A percentile compares a stretch with the other conserved stretches of the same genome.
These are phyloP conservation scores for Saccharum spontaneum DNA, from an alignment of 176 grass and related monocot genomes.

Conservation along the genomic window DNA sequence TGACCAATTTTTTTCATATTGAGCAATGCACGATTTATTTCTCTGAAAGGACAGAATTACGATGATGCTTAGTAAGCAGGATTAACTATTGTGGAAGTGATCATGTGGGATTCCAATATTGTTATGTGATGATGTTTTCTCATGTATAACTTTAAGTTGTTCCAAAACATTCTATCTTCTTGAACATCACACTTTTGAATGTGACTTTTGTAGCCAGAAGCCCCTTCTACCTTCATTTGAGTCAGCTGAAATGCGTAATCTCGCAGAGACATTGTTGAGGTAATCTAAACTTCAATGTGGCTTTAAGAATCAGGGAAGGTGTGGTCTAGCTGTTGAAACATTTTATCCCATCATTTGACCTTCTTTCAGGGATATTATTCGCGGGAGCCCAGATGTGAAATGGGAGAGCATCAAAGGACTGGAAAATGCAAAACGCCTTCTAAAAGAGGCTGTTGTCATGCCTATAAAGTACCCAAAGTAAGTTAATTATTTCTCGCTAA, in stretches of 20 bases:
- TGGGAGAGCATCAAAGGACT: slow-evolving; percentile 99
- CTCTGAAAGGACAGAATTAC: neutral
- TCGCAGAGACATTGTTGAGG: slow-evolving; percentile 84
- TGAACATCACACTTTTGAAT: slow-evolving; percentile 12
- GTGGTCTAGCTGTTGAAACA: neutral
- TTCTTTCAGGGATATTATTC: slow-evolving; percentile 76
- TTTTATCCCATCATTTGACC: neutral
- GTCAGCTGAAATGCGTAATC: slow-evolving; percentile 81
- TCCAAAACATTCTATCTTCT: neutral
- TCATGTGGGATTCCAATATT: neutral
- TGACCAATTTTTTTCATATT: neutral
- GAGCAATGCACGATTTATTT: neutral
- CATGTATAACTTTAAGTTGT: neutral
- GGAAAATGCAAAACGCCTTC: slow-evolving; percentile 82
- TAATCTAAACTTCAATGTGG: slow-evolving; percentile 26
- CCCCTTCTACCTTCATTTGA: slow-evolving; percentile 82
- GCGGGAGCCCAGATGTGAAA: slow-evolving; percentile 93
- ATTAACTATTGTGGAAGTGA: neutral
- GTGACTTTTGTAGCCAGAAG: slow-evolving; percentile 70
- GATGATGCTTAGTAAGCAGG: neutral
- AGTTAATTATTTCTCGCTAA: slow-evolving; percentile 26
- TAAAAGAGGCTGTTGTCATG: slow-evolving; percentile 97
- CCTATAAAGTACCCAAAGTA: slow-evolving; percentile 99
- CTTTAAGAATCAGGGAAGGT: neutral
- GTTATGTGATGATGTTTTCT: neutral